phyloP scores from a whole-genome alignment of 257 asterid genomes.

The Nicotiana obtusifolia region DNA sequence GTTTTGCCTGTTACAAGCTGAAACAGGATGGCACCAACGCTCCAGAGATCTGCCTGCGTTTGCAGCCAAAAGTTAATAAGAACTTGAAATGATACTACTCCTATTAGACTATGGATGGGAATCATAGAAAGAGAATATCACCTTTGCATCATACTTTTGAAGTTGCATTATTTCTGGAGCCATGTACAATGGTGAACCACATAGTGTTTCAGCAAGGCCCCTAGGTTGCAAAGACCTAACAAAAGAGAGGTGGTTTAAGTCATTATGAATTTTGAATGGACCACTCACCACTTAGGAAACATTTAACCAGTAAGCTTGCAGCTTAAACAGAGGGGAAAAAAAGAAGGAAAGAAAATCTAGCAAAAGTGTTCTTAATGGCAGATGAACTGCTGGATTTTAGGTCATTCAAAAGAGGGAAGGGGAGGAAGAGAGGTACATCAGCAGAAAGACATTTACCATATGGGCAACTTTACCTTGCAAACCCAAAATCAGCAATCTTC shows the following conservation, averaged over 20 bases:
- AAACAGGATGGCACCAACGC: slow-evolving; percentile 83
- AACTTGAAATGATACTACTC: slow-evolving; percentile 2
- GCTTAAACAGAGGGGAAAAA: background rate
- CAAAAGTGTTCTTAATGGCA: background rate
- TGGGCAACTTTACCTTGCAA: slow-evolving; percentile 61
- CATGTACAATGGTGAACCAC: slow-evolving; percentile 96
- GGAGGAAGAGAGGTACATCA: background rate
- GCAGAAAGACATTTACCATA: background rate
- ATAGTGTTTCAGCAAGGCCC: slow-evolving; percentile 80
- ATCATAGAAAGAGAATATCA: slow-evolving; percentile 25
- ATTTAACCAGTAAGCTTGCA: background rate
- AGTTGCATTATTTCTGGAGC: slow-evolving; percentile 95
- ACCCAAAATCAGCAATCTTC: slow-evolving; percentile 56
- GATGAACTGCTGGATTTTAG: background rate
- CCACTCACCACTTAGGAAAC: background rate
- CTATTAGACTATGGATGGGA: slow-evolving; percentile 5
- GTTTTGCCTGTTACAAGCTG: slow-evolving; percentile 86
- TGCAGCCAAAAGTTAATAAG: slow-evolving; percentile 27
- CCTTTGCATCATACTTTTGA: slow-evolving; percentile 90
- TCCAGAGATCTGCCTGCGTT: slow-evolving; percentile 96
- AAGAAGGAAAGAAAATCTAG: background rate
- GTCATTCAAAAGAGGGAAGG: background rate
- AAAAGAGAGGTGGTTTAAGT: slow-evolving; percentile 10
- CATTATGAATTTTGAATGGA: slow-evolving; percentile 1
- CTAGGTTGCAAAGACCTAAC: slow-evolving; percentile 71